Evolutionary conservation across 2,329 filamentous ascomycete genomes (phyloP).

Genomic region (Sporothrix euskadiensis): DNA sequence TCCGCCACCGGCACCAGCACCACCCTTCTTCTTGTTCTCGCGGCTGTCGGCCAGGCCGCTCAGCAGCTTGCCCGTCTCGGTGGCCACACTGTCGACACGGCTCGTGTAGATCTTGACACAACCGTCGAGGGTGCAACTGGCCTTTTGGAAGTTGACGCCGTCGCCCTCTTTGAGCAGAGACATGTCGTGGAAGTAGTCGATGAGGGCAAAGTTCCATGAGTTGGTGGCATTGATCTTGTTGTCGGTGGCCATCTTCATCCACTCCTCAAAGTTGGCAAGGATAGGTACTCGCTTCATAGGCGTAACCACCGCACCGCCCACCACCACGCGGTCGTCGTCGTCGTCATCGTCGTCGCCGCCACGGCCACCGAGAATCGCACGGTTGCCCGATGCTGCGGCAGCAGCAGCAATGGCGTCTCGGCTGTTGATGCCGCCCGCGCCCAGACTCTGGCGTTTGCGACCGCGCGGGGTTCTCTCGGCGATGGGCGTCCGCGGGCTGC

Average conservation of each 20-base stretch:
- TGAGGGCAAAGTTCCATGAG: constrained; percentile 99
- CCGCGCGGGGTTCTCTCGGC: constrained; percentile 46
- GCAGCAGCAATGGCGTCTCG: constrained; percentile 37
- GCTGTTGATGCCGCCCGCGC: constrained; percentile 40
- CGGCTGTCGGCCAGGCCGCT: constrained; percentile 90
- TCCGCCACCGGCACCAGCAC: constrained; percentile 64
- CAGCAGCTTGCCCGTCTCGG: constrained; percentile 90
- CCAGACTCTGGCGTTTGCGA: constrained; percentile 30
- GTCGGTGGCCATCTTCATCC: constrained; percentile 99
- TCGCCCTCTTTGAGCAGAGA: constrained; percentile 94
- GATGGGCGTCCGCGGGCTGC: constrained; percentile 53
- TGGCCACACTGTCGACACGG: constrained; percentile 95
- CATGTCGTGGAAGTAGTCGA: constrained; percentile 99
- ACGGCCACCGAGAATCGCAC: constrained; percentile 3
- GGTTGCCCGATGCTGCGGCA: constrained; percentile 21
- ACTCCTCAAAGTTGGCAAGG: constrained; percentile 97
- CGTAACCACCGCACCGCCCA: constrained; percentile 65
- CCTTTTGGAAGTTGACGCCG: constrained; percentile 97
- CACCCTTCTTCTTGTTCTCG: constrained; percentile 72
- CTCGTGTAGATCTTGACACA: constrained; percentile 99
- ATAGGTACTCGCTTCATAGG: constrained; percentile 96
- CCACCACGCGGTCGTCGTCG: constrained; percentile 62
- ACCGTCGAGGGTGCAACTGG: constrained; percentile 93
- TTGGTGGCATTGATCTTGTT: constrained; percentile 99
- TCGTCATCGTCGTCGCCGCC: constrained; percentile 39